A percentile compares a stretch with the other conserved stretches of the same genome.
These are phyloP conservation scores for Neopestalotiopsis clavispora DNA, from an alignment of 2,329 filamentous ascomycete genomes.

Conservation along the genomic window DNA sequence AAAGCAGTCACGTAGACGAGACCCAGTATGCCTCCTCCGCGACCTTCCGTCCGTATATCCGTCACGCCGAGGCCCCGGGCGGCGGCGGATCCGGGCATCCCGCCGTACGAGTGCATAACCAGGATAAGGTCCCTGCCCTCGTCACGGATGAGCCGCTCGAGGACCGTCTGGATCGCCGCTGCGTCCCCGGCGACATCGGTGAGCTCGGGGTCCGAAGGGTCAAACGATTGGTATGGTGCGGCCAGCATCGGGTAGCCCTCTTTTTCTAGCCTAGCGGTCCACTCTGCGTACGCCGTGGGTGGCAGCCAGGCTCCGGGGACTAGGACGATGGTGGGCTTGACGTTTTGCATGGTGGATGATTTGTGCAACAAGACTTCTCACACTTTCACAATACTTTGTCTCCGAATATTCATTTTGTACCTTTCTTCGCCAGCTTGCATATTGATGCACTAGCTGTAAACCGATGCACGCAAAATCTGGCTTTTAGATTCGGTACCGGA, in stretches of 20 bases:
- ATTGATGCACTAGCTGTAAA: too few species aligned
- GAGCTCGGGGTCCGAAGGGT: not conserved
- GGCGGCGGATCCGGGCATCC: constrained; percentile 20
- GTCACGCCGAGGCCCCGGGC: not conserved
- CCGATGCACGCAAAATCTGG: too few species aligned
- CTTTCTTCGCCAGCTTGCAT: too few species aligned
- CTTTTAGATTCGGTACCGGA: too few species aligned
- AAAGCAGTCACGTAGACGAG: constrained; percentile 2
- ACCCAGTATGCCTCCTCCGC: not conserved
- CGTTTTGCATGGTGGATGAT: not conserved
- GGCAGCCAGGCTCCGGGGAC: not conserved
- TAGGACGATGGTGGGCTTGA: not conserved
- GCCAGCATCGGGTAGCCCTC: not conserved
- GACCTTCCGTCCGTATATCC: not conserved
- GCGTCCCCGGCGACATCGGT: constrained; percentile 13
- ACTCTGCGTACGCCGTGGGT: not conserved
- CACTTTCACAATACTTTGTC: too few species aligned
- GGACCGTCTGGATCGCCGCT: constrained; percentile 18
- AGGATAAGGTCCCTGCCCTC: constrained; percentile 21
- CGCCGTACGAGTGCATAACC: constrained; percentile 28
- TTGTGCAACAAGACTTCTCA: not conserved
- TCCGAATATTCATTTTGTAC: too few species aligned
- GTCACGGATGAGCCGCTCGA: constrained; percentile 19
- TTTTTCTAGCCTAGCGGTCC: not conserved
- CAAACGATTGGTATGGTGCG: not conserved